Conservation (phyloP, 75 land plant species). For the Pinus taeda region DNA sequence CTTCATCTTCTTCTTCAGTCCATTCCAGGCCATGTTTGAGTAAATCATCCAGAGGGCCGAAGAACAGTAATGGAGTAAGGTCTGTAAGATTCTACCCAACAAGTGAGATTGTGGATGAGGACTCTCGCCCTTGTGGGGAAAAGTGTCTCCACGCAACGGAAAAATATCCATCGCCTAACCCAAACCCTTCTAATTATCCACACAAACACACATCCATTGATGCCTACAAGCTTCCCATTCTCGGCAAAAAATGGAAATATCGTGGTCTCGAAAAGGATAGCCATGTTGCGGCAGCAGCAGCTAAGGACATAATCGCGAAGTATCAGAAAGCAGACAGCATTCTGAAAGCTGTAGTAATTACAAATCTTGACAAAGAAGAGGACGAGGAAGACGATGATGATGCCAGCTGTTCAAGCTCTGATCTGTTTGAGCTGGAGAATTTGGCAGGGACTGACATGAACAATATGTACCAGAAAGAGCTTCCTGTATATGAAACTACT, state of each 20-base stretch:
- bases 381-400: constrained; percentile 35
- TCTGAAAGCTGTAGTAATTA: background rate
- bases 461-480: constrained; percentile 32
- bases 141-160: constrained; percentile 17
- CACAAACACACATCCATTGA: background rate
- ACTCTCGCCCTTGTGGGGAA: constrained; percentile 33
- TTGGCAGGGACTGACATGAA: constrained; percentile 29
- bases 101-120: constrained; percentile 40
- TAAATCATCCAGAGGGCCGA: constrained; percentile 23
- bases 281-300: background rate
- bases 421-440: constrained; percentile 71
- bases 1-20: constrained; percentile 28
- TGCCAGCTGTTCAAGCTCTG: constrained; percentile 59
- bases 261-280: background rate
- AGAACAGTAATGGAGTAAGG: constrained; percentile 20
- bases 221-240: background rate
- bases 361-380: constrained; percentile 6
- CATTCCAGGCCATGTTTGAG: constrained; percentile 51
- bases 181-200: background rate
- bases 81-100: constrained; percentile 57
- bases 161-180: background rate
- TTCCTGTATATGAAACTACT: constrained; percentile 74
- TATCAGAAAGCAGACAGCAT: constrained; percentile 5
- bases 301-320: constrained; percentile 6
- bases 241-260: no score